These are phyloP conservation scores for Vaccinium myrtillus DNA, from an alignment of 148 eudicot species.

Conservation along the genomic window DNA sequence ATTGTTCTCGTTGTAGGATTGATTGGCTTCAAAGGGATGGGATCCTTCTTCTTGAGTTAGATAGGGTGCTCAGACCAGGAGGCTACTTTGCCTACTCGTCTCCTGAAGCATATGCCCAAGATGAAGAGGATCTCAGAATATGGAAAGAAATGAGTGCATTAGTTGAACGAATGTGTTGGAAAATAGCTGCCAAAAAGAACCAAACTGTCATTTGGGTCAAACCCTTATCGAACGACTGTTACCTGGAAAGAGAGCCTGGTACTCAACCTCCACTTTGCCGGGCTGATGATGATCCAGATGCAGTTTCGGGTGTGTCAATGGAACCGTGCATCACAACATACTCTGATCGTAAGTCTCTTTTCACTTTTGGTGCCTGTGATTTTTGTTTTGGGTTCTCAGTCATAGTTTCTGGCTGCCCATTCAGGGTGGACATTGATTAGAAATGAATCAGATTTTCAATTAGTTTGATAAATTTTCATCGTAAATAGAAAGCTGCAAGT, in stretches of 20 bases:
- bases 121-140: constrained; percentile 93
- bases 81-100: constrained; percentile 99
- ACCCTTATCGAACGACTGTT: constrained; percentile 92
- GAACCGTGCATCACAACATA: constrained; percentile 96
- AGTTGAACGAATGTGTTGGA: constrained; percentile 98
- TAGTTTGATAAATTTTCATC: not conserved
- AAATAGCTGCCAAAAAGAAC: constrained; percentile 78
- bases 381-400: not conserved
- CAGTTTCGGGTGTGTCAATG: constrained; percentile 77
- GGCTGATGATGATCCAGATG: constrained; percentile 86
- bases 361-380: not conserved
- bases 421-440: not conserved
- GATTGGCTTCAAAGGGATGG: constrained; percentile 99
- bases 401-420: not conserved
- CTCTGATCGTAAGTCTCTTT: constrained; percentile 78
- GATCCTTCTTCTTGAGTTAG: constrained; percentile 92
- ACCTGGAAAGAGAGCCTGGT: constrained; percentile 75
- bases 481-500: not conserved
- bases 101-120: constrained; percentile 99
- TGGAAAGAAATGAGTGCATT: constrained; percentile 98
- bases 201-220: constrained; percentile 99
- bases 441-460: not conserved
- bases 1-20: constrained; percentile 98
- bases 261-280: constrained; percentile 92
- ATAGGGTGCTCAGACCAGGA: constrained; percentile 90